phyloP scores from a whole-genome alignment of 441 rosid species.

The Aleurites moluccanus region DNA sequence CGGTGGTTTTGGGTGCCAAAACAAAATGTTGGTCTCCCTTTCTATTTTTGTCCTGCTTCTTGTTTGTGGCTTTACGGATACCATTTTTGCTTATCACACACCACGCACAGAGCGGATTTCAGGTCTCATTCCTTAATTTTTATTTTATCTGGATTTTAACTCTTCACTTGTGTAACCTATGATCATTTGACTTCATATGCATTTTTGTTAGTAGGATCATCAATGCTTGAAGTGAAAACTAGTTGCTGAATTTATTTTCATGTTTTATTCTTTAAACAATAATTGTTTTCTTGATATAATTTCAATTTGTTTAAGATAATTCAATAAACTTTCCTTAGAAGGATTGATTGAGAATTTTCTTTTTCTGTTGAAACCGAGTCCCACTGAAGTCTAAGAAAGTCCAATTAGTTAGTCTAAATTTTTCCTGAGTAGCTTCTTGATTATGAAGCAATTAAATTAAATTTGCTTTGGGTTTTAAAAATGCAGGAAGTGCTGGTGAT shows the following conservation, averaged over 20 bases:
- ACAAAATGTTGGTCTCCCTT: conserved; percentile 36
- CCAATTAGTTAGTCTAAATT: not conserved
- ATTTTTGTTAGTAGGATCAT: not conserved
- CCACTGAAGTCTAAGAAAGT: not conserved
- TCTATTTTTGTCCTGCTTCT: conserved; percentile 35
- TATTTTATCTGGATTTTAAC: not conserved
- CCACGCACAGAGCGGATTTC: conserved; percentile 70
- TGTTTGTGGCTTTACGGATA: conserved; percentile 26
- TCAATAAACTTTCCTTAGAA: no score
- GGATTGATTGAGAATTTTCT: not conserved
- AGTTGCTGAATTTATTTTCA: not conserved
- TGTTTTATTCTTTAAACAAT: no score
- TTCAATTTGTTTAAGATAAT: no score
- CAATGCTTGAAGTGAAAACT: not conserved
- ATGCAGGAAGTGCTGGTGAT: conserved; percentile 91
- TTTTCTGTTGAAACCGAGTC: not conserved
- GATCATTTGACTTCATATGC: not conserved
- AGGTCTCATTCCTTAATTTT: conserved; percentile 34
- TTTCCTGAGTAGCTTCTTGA: conserved; percentile 1
- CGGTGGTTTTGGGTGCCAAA: conserved; percentile 7
- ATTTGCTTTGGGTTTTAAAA: conserved; percentile 18
- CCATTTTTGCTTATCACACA: conserved; percentile 39
- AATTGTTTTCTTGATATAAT: no score
- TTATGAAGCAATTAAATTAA: conserved; percentile 1
- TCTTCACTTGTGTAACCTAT: not conserved